Evolutionary conservation across 257 asterid genomes (phyloP).

Genomic region (Nemophila menziesii): DNA sequence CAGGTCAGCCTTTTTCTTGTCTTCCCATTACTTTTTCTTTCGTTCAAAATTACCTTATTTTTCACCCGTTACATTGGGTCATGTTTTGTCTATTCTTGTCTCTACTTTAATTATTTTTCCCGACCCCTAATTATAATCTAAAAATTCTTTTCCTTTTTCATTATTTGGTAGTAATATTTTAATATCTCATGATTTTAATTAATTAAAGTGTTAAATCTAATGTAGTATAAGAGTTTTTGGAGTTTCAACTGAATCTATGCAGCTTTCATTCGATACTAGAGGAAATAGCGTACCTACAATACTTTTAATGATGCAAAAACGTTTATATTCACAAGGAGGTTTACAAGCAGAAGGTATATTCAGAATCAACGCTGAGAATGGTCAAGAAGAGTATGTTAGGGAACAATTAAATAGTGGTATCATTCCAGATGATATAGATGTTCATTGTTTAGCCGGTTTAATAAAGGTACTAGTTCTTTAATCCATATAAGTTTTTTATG

Average conservation of each 20-base stretch:
- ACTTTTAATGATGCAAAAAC: conserved; percentile 80
- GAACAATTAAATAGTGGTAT: conserved; percentile 52
- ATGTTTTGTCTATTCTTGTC: not conserved
- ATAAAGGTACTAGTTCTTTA: conserved; percentile 36
- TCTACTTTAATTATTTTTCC: not conserved
- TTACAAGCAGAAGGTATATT: conserved; percentile 73
- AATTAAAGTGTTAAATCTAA: not conserved
- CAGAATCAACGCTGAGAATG: conserved; percentile 67
- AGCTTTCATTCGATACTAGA: conserved; percentile 73
- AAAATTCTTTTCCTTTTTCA: too few species aligned
- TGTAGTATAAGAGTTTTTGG: conserved; percentile 76
- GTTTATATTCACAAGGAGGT: conserved; percentile 66
- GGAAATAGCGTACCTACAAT: conserved; percentile 85
- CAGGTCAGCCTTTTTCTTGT: conserved; percentile 21
- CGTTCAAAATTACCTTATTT: too few species aligned
- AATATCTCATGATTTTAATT: too few species aligned
- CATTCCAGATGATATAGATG: conserved; percentile 51
- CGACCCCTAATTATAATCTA: too few species aligned
- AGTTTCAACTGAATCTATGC: conserved; percentile 95
- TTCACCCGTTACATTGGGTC: not conserved
- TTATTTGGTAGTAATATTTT: too few species aligned
- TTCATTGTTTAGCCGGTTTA: conserved; percentile 77
- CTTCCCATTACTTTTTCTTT: not conserved
- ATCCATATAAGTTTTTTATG: too few species aligned
- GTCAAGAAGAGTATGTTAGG: conserved; percentile 56